Evolutionary conservation across 805 yeast species (phyloP).

Genomic region (Monosporozyma servazzii): DNA sequence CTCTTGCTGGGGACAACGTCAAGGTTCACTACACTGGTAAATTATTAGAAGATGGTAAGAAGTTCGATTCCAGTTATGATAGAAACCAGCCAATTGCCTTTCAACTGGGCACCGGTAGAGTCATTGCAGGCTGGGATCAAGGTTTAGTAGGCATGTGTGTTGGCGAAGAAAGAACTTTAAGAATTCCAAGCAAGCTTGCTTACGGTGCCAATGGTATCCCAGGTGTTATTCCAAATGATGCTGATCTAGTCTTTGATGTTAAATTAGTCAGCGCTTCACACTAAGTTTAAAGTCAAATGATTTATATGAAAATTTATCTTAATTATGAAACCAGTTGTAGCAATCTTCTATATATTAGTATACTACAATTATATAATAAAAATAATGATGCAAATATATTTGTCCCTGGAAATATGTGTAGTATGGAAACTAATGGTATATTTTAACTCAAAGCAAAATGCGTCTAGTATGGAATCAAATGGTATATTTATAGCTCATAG

Average conservation of each 20-base stretch:
- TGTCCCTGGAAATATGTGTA: not conserved
- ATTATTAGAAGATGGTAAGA: conserved; percentile 50
- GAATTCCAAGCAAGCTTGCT: conserved; percentile 70
- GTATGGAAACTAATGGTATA: not conserved
- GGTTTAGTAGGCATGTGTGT: conserved; percentile 78
- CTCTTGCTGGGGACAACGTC: conserved; percentile 58
- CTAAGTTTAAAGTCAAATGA: not conserved
- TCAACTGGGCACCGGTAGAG: conserved; percentile 68
- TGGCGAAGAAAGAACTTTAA: conserved; percentile 74
- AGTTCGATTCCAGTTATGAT: conserved; percentile 62
- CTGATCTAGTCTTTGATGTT: conserved; percentile 44
- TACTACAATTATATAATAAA: not conserved
- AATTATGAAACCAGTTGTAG: not conserved
- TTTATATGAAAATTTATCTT: not conserved
- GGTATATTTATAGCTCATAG: no score
- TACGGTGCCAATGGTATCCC: conserved; percentile 75
- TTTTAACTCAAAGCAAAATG: not conserved
- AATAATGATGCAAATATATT: not conserved
- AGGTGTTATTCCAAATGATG: conserved; percentile 66
- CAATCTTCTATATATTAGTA: not conserved
- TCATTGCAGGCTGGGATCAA: conserved; percentile 86
- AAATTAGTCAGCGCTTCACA: conserved; percentile 17
- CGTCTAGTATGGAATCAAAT: not conserved
- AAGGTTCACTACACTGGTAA: conserved; percentile 74
- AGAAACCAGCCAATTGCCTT: conserved; percentile 65